Percentiles rank a stretch among this genome's conserved stretches.
Evolutionary conservation across 805 yeast species (phyloP).

Genomic region (Candida saitoana): DNA sequence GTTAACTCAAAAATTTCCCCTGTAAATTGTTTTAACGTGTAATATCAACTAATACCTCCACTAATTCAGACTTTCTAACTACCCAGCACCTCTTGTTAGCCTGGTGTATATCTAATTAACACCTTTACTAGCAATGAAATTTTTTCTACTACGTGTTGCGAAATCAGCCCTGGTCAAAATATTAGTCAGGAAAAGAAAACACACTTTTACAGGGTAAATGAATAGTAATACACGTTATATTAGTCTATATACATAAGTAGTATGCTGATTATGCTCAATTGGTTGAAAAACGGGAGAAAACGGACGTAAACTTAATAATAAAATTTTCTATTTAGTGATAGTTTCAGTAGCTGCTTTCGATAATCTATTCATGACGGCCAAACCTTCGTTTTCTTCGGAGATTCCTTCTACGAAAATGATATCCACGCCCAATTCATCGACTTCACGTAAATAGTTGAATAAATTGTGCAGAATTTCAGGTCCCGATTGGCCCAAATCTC

Average conservation of each 20-base stretch:
- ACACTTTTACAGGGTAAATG: no score
- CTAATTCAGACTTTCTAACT: neutral
- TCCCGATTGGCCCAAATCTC: constrained; percentile 44
- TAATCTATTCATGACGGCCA: constrained; percentile 91
- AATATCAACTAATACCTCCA: no score
- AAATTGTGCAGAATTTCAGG: constrained; percentile 68
- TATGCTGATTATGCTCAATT: no score
- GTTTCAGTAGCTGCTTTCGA: constrained; percentile 72
- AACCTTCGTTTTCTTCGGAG: constrained; percentile 70
- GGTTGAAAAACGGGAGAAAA: no score
- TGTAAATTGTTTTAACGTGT: no score
- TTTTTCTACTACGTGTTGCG: neutral
- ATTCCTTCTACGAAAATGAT: constrained; percentile 82
- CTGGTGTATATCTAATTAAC: neutral
- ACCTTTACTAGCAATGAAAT: neutral
- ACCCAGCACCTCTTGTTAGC: neutral
- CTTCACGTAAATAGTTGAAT: constrained; percentile 67
- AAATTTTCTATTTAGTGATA: constrained; percentile 19
- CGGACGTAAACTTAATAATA: no score
- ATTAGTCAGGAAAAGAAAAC: no score
- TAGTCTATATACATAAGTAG: neutral
- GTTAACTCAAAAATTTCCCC: neutral
- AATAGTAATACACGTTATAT: no score
- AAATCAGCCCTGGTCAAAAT: neutral
- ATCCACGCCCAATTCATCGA: constrained; percentile 67